phyloP scores from a whole-genome alignment of 2,329 filamentous ascomycete species.

The Ustulina deusta region DNA sequence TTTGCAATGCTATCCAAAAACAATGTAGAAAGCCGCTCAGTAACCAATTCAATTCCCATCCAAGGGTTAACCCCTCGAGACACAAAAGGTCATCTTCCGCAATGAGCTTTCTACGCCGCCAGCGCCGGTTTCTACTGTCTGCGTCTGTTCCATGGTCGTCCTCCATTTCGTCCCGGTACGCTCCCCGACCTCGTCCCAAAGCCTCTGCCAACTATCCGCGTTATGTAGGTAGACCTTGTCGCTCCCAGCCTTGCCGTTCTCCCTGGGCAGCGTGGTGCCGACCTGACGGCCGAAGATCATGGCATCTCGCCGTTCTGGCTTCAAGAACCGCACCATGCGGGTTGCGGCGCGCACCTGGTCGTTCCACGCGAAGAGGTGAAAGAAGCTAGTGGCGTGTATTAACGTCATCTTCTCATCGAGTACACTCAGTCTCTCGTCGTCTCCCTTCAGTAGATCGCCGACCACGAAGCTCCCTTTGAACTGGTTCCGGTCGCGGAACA shows the following conservation, averaged over 20 bases:
- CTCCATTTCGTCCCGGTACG: slow-evolving; percentile 64
- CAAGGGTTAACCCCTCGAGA: slow-evolving; percentile 42
- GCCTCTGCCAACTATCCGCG: slow-evolving; percentile 60
- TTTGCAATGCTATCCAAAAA: slow-evolving; percentile 27
- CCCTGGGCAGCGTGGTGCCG: slow-evolving; percentile 53
- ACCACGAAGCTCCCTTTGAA: slow-evolving; percentile 62
- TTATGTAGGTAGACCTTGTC: slow-evolving; percentile 61
- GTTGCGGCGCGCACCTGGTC: slow-evolving; percentile 60
- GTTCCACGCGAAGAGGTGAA: slow-evolving; percentile 62
- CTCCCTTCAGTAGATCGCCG: slow-evolving; percentile 60
- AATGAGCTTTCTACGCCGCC: slow-evolving; percentile 40
- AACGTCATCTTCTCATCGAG: slow-evolving; percentile 59
- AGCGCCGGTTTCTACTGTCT: slow-evolving; percentile 35
- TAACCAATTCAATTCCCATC: background rate
- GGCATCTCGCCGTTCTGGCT: slow-evolving; percentile 57
- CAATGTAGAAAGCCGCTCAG: background rate
- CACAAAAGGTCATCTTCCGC: slow-evolving; percentile 45
- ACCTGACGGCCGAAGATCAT: slow-evolving; percentile 66
- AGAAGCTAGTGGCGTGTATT: slow-evolving; percentile 63
- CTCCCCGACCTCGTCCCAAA: slow-evolving; percentile 66
- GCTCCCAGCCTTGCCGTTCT: slow-evolving; percentile 41
- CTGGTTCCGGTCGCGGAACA: slow-evolving; percentile 69
- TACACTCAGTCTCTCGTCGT: slow-evolving; percentile 43
- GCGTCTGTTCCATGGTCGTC: slow-evolving; percentile 56
- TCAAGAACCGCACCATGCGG: slow-evolving; percentile 60